Base-by-base conservation (phyloP, 2,329 filamentous ascomycete species). In the Ciborinia camelliae region DNA sequence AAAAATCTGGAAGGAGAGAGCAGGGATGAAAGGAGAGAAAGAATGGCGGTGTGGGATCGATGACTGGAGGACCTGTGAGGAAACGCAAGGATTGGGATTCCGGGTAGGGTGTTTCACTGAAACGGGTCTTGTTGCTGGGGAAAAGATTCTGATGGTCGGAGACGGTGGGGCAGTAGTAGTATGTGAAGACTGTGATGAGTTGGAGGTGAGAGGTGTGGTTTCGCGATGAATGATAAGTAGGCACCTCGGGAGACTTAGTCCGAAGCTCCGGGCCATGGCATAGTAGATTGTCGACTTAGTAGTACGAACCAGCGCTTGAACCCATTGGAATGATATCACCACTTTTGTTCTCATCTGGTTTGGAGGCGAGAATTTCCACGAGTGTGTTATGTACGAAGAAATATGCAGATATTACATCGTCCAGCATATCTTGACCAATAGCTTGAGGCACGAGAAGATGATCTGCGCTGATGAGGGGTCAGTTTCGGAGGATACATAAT, bases 361-460 rank as follows among this genome's bases (percentile, higher is more conserved):
- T 23, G 3, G 15, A 12, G 5, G 8, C 1, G 18, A 58, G 54
- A 28, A 55, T 15, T 2, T 28, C 26, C 12, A 0, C 12, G 32
- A 55, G 15, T 2, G 15, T 55, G 12, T 41, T 30, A 8, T 41
- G 12, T 10, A 39, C 14, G 32, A 60, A 14, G 4, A 6, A 18
- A 37, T 61, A 61, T 14, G 35, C 58, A 26, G 30, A 23, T n/a
- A 51, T 15, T 20, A 61, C 32, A 32, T 61, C 58, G 7, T 51
- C 47, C 12, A 50, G n/a, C 45, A 41, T 61, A 9, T 52, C 32
- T 37, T 23, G 43, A 30, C 14, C 47, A 39, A 30, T 50, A n/a
- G 58, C 32, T 30, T 61, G 32, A 5, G 47, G 47, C 26, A 43
- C 28, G 32, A 52, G 47, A n/a, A 18, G 4, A 61, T 30, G 43